phyloP scores from a whole-genome alignment of 73 alveolate species.

The Tetrahymena thermophila region DNA sequence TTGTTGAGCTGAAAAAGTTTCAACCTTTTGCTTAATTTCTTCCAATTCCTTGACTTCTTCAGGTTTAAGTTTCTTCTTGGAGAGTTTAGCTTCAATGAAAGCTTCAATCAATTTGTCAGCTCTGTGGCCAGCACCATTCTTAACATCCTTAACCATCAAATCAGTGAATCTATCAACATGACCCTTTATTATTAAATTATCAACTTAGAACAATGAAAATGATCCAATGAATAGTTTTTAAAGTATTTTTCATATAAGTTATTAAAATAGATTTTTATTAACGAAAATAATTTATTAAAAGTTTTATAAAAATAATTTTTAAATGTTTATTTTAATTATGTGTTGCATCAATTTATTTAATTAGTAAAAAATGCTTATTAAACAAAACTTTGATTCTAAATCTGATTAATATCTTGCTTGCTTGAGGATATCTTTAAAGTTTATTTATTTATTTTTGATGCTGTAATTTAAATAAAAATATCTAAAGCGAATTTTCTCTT shows the following conservation, averaged over 20 bases:
- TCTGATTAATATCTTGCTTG: background rate
- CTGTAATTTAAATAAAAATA: background rate
- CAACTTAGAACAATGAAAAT: background rate
- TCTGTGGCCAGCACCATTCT: constrained; percentile 90
- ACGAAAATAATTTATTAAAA: too few relatives aligned
- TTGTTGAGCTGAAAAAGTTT: constrained; percentile 70
- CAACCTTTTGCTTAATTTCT: constrained; percentile 60
- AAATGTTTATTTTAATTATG: too few relatives aligned
- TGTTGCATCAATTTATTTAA: too few relatives aligned
- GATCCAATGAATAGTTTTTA: too few relatives aligned
- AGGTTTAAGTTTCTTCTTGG: constrained; percentile 63
- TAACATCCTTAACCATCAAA: constrained; percentile 91
- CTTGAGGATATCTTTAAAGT: background rate
- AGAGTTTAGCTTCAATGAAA: constrained; percentile 58
- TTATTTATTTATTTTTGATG: too few relatives aligned
- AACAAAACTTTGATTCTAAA: too few relatives aligned
- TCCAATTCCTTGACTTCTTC: constrained; percentile 70
- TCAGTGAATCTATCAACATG: constrained; percentile 99
- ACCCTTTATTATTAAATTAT: constrained; percentile 49
- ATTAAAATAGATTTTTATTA: too few relatives aligned
- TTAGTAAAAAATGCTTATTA: too few relatives aligned
- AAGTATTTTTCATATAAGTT: too few relatives aligned
- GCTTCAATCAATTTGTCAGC: constrained; percentile 94
- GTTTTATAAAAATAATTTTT: too few relatives aligned
- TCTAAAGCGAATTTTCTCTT: background rate